phyloP scores from a whole-genome alignment of 306 rosid genomes.

The Vigna radiata region DNA sequence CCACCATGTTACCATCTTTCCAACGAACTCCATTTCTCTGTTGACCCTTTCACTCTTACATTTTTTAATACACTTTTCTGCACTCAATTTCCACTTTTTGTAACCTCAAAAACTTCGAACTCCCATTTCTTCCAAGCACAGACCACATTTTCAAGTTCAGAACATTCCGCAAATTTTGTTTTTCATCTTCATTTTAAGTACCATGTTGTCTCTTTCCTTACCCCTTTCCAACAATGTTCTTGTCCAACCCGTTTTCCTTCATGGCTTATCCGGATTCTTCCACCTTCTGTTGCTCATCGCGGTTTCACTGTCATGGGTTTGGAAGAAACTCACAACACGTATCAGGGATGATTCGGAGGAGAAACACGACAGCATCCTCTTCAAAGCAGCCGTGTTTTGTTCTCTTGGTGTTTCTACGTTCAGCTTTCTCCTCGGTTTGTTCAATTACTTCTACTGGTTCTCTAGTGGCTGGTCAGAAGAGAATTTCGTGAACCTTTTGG shows the following conservation, averaged over 20 bases:
- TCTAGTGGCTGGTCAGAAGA: slow-evolving; percentile 51
- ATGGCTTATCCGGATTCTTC: slow-evolving; percentile 36
- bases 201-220: slow-evolving; percentile 29
- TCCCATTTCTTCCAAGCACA: background rate
- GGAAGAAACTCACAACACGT: slow-evolving; percentile 15
- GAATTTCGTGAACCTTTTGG: slow-evolving; percentile 47
- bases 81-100: background rate
- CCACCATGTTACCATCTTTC: slow-evolving; percentile 39
- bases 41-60: slow-evolving; percentile 16
- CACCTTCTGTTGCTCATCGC: slow-evolving; percentile 44
- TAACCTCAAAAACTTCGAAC: background rate
- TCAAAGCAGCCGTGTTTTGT: slow-evolving; percentile 39
- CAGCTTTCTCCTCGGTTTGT: slow-evolving; percentile 33
- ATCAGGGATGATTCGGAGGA: slow-evolving; percentile 32
- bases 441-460: slow-evolving; percentile 45
- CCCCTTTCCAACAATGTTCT: slow-evolving; percentile 34
- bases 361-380: background rate
- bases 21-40: background rate
- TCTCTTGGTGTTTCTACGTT: slow-evolving; percentile 47
- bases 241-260: slow-evolving; percentile 52
- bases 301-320: slow-evolving; percentile 39
- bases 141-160: background rate
- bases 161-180: background rate
- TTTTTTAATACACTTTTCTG: too few relatives aligned
- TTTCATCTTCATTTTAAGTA: background rate